Evolutionary conservation across 495 filamentous ascomycete species (phyloP), one percentile per base, ranked within the genome.

Genomic region (Chaetomium tenue): DNA sequence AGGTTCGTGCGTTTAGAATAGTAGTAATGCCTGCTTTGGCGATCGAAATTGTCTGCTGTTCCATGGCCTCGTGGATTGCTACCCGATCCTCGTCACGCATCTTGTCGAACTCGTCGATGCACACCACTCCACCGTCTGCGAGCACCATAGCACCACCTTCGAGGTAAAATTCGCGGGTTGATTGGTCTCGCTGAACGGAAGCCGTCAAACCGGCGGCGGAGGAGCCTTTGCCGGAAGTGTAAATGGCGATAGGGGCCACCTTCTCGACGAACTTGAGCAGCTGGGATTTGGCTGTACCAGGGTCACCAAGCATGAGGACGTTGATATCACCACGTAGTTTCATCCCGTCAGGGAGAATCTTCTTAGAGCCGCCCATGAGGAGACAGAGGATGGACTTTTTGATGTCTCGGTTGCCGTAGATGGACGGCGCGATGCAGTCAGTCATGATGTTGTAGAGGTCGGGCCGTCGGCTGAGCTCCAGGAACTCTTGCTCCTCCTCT

Each of bases 41-140:
- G 70, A 99, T 98, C 12, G 95, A 99, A 63, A 99, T 99, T 8
- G 95, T 99, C 77, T 99, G 95, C 77, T 99, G 95, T 72, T 99
- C 95, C 95, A 99, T 99, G 63, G 95, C 95, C 84, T 99, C 95
- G 82, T 99, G 95, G 75, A 99, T 99, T 11, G 95, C 95, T 23
- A 99, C 95, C 67, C 95, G 86, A 68, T 99, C 95, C 76, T 99
- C 95, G 75, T 99, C 95, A 63, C 95, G 85, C 95, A 99, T 99
- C 81, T 99, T 99, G 79, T 99, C 95, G 75, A 99, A 99, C 76
- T 99, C 95, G 74, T 99, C 95, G 76, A 99, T 99, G 79, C 95
- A 99, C 23, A 98, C 95, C 9, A 98, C 95, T 71, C 95, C 95
- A 15, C 93, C 93, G 69, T 99, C 95, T 2, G 95, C 95, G 28